Base-by-base conservation (phyloP, 495 filamentous ascomycete species). In the Aspergillus carlsbadensis region DNA sequence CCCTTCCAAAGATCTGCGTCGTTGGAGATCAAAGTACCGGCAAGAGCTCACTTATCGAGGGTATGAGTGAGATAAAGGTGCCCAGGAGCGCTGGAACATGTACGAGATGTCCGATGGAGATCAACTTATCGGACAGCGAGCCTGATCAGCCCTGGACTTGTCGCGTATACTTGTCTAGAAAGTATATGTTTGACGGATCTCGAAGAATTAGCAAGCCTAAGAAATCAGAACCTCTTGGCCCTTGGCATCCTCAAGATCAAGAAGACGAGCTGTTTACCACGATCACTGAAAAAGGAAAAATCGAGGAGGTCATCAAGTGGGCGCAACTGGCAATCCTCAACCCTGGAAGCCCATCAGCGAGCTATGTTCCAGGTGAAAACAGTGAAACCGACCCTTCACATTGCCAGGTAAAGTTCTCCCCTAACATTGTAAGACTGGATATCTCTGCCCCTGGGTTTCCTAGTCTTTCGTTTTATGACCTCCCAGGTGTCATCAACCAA, bases 11-110 rank as follows among this genome's bases (percentile, higher is more conserved):
- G 58, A 80, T 94, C 14, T 88, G 89, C 11, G 81, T 92, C 0
- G 83, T 92, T 1, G 91, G 91, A 1, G 90, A 94, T 52, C 91
- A 95, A 57, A 86, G 81, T 3, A 84, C 90, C 0, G 91, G 91
- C 0, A 96, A 96, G 59, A 87, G 82, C 3, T 91, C 87, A 2
- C 69, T 95, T 0, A 90, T 96, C 67, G 89, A 91, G 26, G 88
- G 85, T 0, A 84, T 94, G 33, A 85, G 86, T 1, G 88, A 85
- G n/a, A 87, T 95, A 45, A 84, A 83, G 47, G 80, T 92, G 0
- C 91, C 91, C 0, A 75, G 88, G 2, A 80, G 77, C 54, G 76
- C 78, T 0, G 87, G 84, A 0, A 87, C 85, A 0, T 94, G 91
- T 61, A 96, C 91, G 0, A 68, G 88, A 0, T 93, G 89, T 53